Evolutionary conservation across 2,329 filamentous ascomycete genomes (phyloP).

Genomic region (Emericellopsis atlantica): DNA sequence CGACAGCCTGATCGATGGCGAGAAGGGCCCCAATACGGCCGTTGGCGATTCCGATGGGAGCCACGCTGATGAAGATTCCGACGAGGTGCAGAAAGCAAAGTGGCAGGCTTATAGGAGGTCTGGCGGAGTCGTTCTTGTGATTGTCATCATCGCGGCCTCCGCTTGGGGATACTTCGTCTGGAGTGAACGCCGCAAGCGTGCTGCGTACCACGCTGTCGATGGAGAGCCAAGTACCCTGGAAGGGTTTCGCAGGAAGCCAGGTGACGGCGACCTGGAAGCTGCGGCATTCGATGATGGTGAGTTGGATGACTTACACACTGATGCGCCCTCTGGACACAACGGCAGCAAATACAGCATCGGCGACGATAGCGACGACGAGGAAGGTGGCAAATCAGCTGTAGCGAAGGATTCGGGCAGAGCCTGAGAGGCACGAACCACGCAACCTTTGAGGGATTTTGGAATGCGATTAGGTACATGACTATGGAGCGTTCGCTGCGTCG

Average conservation of each 20-base stretch:
- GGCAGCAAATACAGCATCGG: conserved; percentile 43
- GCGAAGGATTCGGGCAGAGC: neutral
- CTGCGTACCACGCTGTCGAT: conserved; percentile 40
- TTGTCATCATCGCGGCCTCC: conserved; percentile 62
- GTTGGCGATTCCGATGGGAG: conserved; percentile 56
- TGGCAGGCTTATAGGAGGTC: conserved; percentile 84
- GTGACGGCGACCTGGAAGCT: conserved; percentile 43
- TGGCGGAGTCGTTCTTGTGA: conserved; percentile 71
- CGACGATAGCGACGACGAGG: conserved; percentile 37
- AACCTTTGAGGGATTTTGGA: too few relatives aligned
- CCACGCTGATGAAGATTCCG: conserved; percentile 50
- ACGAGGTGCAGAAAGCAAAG: conserved; percentile 67
- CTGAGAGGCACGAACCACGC: too few relatives aligned
- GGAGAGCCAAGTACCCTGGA: conserved; percentile 27
- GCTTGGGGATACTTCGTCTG: conserved; percentile 66
- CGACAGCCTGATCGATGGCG: conserved; percentile 73
- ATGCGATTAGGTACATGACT: too few relatives aligned
- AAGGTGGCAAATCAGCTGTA: neutral
- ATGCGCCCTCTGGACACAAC: conserved; percentile 28
- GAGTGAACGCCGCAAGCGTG: conserved; percentile 43
- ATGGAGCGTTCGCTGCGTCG: too few relatives aligned
- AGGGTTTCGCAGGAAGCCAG: conserved; percentile 32
- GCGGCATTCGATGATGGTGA: conserved; percentile 55
- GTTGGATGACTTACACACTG: conserved; percentile 45
- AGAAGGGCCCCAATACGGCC: conserved; percentile 66